These are phyloP conservation scores for Camellia granthamiana DNA, from an alignment of 148 eudicot species.

Conservation along the genomic window DNA sequence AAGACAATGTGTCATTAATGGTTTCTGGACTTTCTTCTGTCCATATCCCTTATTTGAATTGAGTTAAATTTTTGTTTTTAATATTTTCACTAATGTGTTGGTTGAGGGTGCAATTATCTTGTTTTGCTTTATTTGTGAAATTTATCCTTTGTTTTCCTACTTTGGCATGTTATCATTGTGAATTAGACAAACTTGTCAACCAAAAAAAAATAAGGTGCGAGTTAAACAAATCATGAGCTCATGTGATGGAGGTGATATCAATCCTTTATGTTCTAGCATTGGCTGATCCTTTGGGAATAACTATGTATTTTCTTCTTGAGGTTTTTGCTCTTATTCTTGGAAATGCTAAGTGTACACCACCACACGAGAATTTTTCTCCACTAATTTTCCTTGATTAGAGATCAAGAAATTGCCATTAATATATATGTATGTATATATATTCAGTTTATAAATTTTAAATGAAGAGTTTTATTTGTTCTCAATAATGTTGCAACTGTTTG, in stretches of 20 bases:
- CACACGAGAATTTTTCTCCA: not conserved
- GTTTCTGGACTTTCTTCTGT: not conserved
- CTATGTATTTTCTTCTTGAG: not conserved
- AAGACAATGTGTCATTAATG: not conserved
- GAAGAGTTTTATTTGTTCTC: not conserved
- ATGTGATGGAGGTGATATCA: not conserved
- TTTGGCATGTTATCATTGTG: not conserved
- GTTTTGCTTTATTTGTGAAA: not conserved
- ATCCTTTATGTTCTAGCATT: not conserved
- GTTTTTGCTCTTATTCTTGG: not conserved
- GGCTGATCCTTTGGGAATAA: too few species aligned
- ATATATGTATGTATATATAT: not conserved
- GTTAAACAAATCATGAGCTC: not conserved
- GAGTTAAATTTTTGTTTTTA: not conserved
- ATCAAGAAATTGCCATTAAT: not conserved
- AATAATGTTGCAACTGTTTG: slow-evolving; percentile 5
- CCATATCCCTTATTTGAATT: not conserved
- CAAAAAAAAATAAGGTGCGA: not conserved
- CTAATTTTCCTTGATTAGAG: not conserved
- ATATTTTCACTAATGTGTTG: not conserved
- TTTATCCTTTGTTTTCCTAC: not conserved
- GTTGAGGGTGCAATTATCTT: not conserved
- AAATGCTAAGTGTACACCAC: not conserved
- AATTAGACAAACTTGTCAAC: not conserved
- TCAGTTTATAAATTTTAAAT: not conserved